phyloP scores from a whole-genome alignment of 352 stramenopile genomes.

The Phytophthora crassamura region DNA sequence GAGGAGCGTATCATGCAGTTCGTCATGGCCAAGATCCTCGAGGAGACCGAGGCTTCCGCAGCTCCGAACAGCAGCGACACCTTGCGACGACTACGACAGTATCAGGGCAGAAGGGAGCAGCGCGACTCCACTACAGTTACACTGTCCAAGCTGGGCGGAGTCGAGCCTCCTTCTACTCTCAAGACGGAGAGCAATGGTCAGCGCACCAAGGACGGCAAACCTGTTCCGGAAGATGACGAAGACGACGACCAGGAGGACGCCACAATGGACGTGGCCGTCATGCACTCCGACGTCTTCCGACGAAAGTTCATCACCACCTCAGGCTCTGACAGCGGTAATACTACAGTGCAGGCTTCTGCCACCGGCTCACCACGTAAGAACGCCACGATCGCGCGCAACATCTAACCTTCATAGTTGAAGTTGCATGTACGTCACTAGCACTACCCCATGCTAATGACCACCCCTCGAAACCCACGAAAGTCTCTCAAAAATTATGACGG shows the following conservation, averaged over 20 bases:
- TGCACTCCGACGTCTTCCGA: conserved; percentile 40
- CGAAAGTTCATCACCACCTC: conserved; percentile 18
- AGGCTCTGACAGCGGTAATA: neutral
- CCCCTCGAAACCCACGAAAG: neutral
- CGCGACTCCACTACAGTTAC: conserved; percentile 8
- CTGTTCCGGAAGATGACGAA: conserved; percentile 14
- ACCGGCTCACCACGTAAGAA: conserved; percentile 41
- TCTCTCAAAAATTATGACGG: conserved; percentile 8
- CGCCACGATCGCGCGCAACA: conserved; percentile 24
- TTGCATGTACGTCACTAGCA: conserved; percentile 7
- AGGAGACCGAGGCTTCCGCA: conserved; percentile 41
- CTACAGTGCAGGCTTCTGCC: neutral
- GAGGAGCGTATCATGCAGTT: conserved; percentile 75
- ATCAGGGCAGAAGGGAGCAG: conserved; percentile 46
- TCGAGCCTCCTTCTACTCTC: conserved; percentile 39
- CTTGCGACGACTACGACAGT: conserved; percentile 49
- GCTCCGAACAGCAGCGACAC: conserved; percentile 52
- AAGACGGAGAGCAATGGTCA: conserved; percentile 12
- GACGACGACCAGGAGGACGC: conserved; percentile 31
- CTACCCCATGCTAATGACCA: conserved; percentile 1
- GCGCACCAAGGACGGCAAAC: conserved; percentile 20
- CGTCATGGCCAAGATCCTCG: conserved; percentile 63
- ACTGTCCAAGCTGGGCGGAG: neutral
- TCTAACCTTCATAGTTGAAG: conserved; percentile 23
- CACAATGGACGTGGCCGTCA: conserved; percentile 21